Conservation (phyloP, 768 basidiomycete species). For the Terana coerulea region DNA sequence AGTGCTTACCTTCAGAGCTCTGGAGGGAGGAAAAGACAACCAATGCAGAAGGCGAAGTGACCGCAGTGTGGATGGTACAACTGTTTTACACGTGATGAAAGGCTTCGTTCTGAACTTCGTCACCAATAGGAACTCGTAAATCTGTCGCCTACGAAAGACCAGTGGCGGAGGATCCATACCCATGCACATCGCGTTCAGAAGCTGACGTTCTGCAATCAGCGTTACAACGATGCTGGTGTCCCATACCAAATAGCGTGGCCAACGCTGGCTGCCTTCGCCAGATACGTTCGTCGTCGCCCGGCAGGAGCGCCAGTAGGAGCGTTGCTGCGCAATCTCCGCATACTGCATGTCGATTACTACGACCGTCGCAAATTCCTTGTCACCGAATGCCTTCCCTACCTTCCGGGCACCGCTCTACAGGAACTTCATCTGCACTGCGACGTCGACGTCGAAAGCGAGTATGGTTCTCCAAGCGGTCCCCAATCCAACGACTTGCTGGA, state of each 20-base stretch:
- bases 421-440: conserved; percentile 8
- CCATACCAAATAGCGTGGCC: not conserved
- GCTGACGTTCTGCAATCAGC: conserved; percentile 4
- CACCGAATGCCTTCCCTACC: conserved; percentile 7
- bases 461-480: too few species aligned
- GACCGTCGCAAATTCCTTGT: not conserved
- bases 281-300: not conserved
- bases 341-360: conserved; percentile 4
- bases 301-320: not conserved
- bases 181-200: conserved; percentile 2
- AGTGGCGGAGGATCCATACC: not conserved
- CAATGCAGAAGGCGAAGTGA: not conserved
- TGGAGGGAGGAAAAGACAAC: not conserved
- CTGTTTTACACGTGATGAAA: not conserved
- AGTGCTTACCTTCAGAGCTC: conserved; percentile 52
- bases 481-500: not conserved
- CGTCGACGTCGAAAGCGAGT: too few species aligned
- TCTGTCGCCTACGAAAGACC: not conserved
- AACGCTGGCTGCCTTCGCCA: not conserved
- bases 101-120: not conserved
- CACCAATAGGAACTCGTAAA: not conserved
- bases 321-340: not conserved
- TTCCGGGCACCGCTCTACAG: not conserved
- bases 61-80: not conserved
- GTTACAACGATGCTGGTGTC: not conserved